These are phyloP conservation scores for Colletotrichum abscissum DNA, from an alignment of 2,329 filamentous ascomycete genomes.

Conservation along the genomic window DNA sequence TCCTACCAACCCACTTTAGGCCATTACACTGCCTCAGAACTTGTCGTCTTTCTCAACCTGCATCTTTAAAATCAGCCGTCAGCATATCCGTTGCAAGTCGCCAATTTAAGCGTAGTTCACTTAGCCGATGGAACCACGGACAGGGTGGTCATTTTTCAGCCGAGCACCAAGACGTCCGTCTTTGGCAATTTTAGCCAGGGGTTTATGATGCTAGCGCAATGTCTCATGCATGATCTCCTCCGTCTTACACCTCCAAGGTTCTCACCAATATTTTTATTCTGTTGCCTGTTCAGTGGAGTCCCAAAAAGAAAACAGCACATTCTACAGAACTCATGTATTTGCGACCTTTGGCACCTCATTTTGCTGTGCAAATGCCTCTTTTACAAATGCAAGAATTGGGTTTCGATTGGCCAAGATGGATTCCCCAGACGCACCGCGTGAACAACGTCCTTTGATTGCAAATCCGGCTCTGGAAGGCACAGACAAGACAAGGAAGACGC, in stretches of 20 bases:
- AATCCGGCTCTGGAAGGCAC: neutral
- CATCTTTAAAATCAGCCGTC: neutral
- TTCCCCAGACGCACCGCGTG: neutral
- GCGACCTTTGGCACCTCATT: too few relatives aligned
- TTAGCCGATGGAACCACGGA: neutral
- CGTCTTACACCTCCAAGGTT: neutral
- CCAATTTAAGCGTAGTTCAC: neutral
- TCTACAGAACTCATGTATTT: too few relatives aligned
- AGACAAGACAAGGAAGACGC: neutral
- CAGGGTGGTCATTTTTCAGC: neutral
- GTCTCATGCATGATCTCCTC: neutral
- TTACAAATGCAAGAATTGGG: neutral
- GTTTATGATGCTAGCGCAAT: neutral
- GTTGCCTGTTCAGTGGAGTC: neutral
- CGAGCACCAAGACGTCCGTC: neutral
- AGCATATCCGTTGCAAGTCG: neutral
- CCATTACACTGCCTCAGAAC: too few relatives aligned
- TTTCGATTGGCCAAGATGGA: neutral
- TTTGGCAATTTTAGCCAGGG: neutral
- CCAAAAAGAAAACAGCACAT: too few relatives aligned
- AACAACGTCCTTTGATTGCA: neutral
- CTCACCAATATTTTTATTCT: neutral
- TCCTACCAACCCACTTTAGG: too few relatives aligned
- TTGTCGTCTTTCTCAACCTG: too few relatives aligned
- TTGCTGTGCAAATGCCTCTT: neutral